phyloP scores from a whole-genome alignment of 129 eudicot genomes.

The Flaveria ramosissima region DNA sequence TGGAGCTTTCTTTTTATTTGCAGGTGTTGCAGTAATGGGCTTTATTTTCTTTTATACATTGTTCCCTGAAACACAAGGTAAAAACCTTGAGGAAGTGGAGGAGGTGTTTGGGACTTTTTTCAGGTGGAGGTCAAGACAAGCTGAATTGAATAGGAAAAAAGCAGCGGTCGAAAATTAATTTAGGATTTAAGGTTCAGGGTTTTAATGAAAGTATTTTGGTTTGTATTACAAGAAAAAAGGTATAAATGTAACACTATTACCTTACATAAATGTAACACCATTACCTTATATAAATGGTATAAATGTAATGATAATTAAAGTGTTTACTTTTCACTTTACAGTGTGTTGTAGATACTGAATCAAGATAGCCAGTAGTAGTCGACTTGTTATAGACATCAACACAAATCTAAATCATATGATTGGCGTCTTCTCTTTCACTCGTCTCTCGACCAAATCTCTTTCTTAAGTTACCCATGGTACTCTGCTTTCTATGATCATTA shows the following conservation, averaged over 20 bases:
- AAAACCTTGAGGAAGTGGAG: constrained; percentile 59
- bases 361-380: too few species aligned
- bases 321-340: too few species aligned
- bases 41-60: constrained; percentile 52
- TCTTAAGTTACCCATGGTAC: too few species aligned
- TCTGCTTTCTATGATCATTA: too few species aligned
- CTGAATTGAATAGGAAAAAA: constrained; percentile 30
- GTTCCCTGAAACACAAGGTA: constrained; percentile 64
- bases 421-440: too few species aligned
- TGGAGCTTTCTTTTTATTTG: constrained; percentile 61
- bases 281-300: background rate
- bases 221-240: background rate
- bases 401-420: too few species aligned
- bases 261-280: background rate
- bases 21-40: constrained; percentile 36
- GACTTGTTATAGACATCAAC: too few species aligned
- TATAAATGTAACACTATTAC: background rate
- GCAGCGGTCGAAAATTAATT: constrained; percentile 14
- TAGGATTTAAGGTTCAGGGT: background rate
- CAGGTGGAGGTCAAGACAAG: constrained; percentile 56
- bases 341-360: too few species aligned
- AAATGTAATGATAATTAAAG: too few species aligned
- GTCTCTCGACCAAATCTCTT: too few species aligned
- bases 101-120: constrained; percentile 61
- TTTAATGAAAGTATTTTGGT: background rate